phyloP scores from a whole-genome alignment of 306 rosid genomes.

The Canavalia ensiformis region DNA sequence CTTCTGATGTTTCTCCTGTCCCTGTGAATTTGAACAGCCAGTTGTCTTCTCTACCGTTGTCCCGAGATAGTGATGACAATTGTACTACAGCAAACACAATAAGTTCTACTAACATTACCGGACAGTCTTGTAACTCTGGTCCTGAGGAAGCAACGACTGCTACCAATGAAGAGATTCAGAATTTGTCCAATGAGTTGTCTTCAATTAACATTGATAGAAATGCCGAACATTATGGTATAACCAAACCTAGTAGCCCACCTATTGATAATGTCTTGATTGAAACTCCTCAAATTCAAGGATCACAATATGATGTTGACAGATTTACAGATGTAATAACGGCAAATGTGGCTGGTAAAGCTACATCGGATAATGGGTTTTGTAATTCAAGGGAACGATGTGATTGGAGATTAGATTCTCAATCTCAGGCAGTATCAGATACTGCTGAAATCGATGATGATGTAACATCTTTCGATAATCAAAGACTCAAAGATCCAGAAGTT shows the following conservation, averaged over 20 bases:
- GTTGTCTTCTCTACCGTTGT: conserved; percentile 57
- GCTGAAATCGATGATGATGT: conserved; percentile 84
- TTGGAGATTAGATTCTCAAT: conserved; percentile 62
- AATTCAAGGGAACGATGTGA: conserved; percentile 64
- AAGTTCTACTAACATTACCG: conserved; percentile 54
- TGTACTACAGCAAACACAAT: conserved; percentile 53
- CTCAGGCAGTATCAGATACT: conserved; percentile 47
- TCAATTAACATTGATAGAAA: conserved; percentile 59
- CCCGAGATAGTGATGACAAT: conserved; percentile 65
- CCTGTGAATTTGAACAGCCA: conserved; percentile 54
- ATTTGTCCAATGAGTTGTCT: conserved; percentile 68
- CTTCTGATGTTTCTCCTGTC: conserved; percentile 58
- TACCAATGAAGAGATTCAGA: conserved; percentile 67
- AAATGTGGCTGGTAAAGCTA: conserved; percentile 50
- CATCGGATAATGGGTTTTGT: conserved; percentile 51
- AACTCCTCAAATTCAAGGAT: conserved; percentile 59
- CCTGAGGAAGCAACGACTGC: conserved; percentile 62
- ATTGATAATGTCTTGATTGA: conserved; percentile 56
- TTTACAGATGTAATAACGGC: conserved; percentile 54
- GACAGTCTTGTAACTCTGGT: conserved; percentile 61
- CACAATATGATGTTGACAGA: conserved; percentile 56
- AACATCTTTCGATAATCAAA: conserved; percentile 83
- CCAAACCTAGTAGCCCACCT: conserved; percentile 55
- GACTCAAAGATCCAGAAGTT: conserved; percentile 96
- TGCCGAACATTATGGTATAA: conserved; percentile 52